Base-by-base conservation (phyloP, 148 eudicot species). In the Persicaria tinctoria region DNA sequence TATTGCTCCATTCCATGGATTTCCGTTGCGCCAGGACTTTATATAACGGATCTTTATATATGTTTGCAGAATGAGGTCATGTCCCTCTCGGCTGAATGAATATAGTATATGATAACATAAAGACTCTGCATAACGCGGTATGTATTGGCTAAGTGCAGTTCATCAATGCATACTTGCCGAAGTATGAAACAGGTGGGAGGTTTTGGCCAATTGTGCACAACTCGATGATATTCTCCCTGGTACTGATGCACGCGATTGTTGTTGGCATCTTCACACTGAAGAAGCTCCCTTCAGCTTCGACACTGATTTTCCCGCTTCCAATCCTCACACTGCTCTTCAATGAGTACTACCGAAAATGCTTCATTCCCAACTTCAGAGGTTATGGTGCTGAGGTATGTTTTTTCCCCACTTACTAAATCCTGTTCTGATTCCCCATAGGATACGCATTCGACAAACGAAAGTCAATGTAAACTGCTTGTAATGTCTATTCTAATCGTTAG, bases 11-110 rank as follows among this genome's bases (percentile, higher is more conserved):
- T n/a, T n/a, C n/a, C n/a, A n/a, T n/a, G n/a, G n/a, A n/a, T n/a
- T n/a, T n/a, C n/a, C n/a, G n/a, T n/a, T n/a, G n/a, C n/a, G n/a
- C n/a, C n/a, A n/a, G n/a, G n/a, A n/a, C n/a, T n/a, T n/a, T n/a
- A n/a, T n/a, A n/a, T n/a, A n/a, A n/a, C n/a, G n/a, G n/a, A n/a
- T n/a, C n/a, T n/a, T n/a, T n/a, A n/a, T n/a, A n/a, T n/a, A n/a
- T n/a, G n/a, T n/a, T n/a, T n/a, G n/a, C n/a, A 93, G 51, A 90
- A 90, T 78, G 93, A 93, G 96, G 96, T 93, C 77, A 70, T n/a
- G 92, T 74, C 46, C 47, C 48, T 64, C 70, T 13, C 32, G 32
- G 64, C 7, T 53, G 17, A 53, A 53, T 12, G n/a, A 12, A 12
- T 14, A 53, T 53, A 23, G 11, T 20, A 3, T 23, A 23, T 60